Evolutionary conservation across 1,284 basidiomycete species (phyloP).

Genomic region (Malassezia obtusa): DNA sequence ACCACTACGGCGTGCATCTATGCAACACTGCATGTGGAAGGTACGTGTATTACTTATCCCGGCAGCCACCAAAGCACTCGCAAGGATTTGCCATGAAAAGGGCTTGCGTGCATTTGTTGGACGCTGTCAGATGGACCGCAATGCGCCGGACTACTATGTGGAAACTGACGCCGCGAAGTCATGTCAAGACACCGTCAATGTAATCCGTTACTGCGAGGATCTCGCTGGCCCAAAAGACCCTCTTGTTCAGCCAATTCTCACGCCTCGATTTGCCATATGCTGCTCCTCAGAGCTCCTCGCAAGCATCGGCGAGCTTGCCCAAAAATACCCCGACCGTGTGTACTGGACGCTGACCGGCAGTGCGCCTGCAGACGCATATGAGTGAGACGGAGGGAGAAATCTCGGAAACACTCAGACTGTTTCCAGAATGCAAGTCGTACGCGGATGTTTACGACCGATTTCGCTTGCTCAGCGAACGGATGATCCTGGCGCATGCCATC

Average conservation of each 20-base stretch:
- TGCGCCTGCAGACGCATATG: slow-evolving; percentile 86
- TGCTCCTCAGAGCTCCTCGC: slow-evolving; percentile 66
- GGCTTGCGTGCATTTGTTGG: slow-evolving; percentile 83
- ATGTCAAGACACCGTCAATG: neutral
- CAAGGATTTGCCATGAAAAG: slow-evolving; percentile 60
- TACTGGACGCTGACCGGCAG: neutral
- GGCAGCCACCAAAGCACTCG: slow-evolving; percentile 64
- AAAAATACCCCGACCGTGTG: neutral
- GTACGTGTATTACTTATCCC: neutral
- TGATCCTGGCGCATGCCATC: slow-evolving; percentile 81
- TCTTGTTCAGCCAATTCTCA: slow-evolving; percentile 76
- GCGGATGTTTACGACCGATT: slow-evolving; percentile 66
- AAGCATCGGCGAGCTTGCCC: slow-evolving; percentile 50
- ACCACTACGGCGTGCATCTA: slow-evolving; percentile 92
- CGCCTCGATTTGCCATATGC: slow-evolving; percentile 90
- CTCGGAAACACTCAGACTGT: slow-evolving; percentile 58
- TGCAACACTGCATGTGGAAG: slow-evolving; percentile 67
- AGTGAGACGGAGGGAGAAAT: slow-evolving; percentile 76
- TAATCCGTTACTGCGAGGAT: slow-evolving; percentile 36
- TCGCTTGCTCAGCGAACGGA: slow-evolving; percentile 66
- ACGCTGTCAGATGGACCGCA: slow-evolving; percentile 85
- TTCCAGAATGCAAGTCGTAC: slow-evolving; percentile 51
- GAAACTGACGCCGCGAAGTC: slow-evolving; percentile 51
- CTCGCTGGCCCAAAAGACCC: slow-evolving; percentile 26
- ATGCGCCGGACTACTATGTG: slow-evolving; percentile 63